Base-by-base conservation (phyloP, 2,329 filamentous ascomycete genomes). In the Pseudofabraea citricarpa region DNA sequence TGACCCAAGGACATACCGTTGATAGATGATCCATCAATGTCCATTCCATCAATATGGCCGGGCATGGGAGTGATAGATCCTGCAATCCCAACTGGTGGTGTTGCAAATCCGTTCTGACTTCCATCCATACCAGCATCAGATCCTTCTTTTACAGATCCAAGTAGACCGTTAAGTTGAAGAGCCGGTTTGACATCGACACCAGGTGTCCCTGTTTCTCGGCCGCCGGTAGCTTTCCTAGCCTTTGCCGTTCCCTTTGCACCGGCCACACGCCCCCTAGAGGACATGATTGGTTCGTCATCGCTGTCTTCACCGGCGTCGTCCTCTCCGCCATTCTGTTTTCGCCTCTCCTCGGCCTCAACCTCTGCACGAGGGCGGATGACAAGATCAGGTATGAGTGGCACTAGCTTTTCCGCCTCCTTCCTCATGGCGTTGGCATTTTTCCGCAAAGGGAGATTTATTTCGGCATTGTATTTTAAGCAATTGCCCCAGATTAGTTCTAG, bases 221-320 rank as follows among this genome's bases (percentile, higher is more conserved):
- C 83, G 37, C 78, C 72, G 18, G 80, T 81, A 3, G 86, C 83
- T 57, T 89, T 91, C 40, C 89, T 80, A 16, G 85, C 82, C 56
- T 85, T 82, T 53, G 47, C 39, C 15, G 73, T 68, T 12, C 79
- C 79, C 57, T 85, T 91, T 50, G 82, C 81, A 18, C 89, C 85
- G 60, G 87, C 87, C 62, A 91, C 95, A 35, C 93, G 84, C 41
- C 93, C 93, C 52, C 93, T 81, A 39, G 91, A 96, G 45, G 93
- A 93, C 87, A 97, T 97, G 59, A 98, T 97, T 7, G 93, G 93
- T 65, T 95, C 90, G 61, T 97, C 91, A 58, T 97, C 91, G 54
- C 90, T 95, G 64, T 96, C 91, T 46, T 96, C 91, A 21, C 78
- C 87, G 29, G 75, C 87, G 54, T 91, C 89, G 51, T 88, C 81